phyloP scores from a whole-genome alignment of 305 asterid species.

The Fraxinus angustifolia region DNA sequence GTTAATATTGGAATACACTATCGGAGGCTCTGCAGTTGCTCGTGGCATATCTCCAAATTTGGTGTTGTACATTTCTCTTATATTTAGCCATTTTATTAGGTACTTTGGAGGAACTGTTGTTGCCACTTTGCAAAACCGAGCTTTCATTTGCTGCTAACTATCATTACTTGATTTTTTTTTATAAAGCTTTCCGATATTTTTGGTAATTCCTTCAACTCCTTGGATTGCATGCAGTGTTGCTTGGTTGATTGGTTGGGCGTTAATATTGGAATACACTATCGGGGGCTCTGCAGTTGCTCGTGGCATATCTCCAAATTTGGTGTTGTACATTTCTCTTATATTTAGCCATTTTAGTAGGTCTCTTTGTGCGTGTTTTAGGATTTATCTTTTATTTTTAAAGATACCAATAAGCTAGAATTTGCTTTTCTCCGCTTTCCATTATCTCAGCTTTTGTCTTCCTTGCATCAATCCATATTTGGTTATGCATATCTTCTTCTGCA shows the following conservation, averaged over 20 bases:
- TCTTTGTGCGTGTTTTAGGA: slow-evolving; percentile 3
- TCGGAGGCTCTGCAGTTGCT: slow-evolving; percentile 97
- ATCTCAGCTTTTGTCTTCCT: neutral
- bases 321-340: slow-evolving; percentile 26
- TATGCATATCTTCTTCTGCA: neutral
- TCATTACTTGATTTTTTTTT: neutral
- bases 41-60: slow-evolving; percentile 97
- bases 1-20: slow-evolving; percentile 80
- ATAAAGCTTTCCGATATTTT: neutral
- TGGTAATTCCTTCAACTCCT: slow-evolving; percentile 1
- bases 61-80: slow-evolving; percentile 39
- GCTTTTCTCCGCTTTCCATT: neutral
- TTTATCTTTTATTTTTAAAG: slow-evolving; percentile 9
- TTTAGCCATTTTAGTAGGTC: neutral
- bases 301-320: slow-evolving; percentile 97
- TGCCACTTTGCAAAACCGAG: neutral
- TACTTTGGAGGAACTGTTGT: neutral
- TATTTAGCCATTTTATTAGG: neutral
- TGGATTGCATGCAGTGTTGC: slow-evolving; percentile 58
- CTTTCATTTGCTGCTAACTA: slow-evolving; percentile 7
- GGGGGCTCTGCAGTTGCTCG: slow-evolving; percentile 99
- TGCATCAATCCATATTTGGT: neutral
- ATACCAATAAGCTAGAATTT: slow-evolving; percentile 1
- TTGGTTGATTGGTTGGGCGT: slow-evolving; percentile 92
- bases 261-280: slow-evolving; percentile 85